Evolutionary conservation across 768 basidiomycete genomes (phyloP).

Genomic region (Suillus luteus): DNA sequence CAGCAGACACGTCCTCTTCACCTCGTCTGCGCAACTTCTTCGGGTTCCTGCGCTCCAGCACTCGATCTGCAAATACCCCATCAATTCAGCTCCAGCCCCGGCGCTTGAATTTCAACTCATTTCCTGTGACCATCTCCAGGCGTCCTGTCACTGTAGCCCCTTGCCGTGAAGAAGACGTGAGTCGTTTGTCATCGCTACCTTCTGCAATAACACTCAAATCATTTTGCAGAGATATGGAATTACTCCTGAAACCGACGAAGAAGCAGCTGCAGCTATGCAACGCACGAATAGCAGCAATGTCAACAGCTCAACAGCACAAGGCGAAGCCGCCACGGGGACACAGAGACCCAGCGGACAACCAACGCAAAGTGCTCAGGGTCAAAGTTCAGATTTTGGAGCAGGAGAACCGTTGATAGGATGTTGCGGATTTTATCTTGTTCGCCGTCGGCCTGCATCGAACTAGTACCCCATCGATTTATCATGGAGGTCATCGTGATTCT

Average conservation of each 20-base stretch:
- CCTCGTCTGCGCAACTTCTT: background rate
- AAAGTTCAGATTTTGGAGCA: background rate
- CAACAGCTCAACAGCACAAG: background rate
- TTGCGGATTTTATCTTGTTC: background rate
- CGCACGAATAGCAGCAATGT: background rate
- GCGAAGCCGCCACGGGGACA: background rate
- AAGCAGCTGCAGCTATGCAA: background rate
- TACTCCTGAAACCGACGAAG: background rate
- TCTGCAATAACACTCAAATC: background rate
- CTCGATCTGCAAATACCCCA: background rate
- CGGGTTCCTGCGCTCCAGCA: background rate
- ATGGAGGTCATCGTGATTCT: too few species aligned
- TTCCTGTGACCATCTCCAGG: background rate
- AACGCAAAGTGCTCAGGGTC: background rate
- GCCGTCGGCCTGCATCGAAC: background rate
- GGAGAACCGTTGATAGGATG: background rate
- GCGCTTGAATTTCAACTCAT: background rate
- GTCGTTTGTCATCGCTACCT: background rate
- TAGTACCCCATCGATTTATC: background rate
- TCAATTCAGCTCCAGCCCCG: background rate
- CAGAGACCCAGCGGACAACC: background rate
- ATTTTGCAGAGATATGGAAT: background rate
- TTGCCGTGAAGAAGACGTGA: background rate
- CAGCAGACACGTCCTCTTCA: background rate
- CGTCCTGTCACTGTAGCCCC: background rate